These are phyloP conservation scores for Ophiocordyceps sinensis DNA, from an alignment of 2,329 filamentous ascomycete species.

Conservation along the genomic window DNA sequence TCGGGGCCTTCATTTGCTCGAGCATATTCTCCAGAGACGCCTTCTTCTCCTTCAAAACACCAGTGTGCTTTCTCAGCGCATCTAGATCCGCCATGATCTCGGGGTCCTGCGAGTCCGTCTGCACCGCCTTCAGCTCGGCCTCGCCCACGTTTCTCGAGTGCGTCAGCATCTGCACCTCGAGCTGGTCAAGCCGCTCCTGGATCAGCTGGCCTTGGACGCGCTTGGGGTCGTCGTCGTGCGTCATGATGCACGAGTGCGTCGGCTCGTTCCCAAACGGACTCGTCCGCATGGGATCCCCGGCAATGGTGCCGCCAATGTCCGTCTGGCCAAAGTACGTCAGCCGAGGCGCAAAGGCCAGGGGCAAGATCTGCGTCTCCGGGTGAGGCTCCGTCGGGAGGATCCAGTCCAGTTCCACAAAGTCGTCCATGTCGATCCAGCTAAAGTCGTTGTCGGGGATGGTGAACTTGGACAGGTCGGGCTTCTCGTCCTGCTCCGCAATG, in stretches of 20 bases:
- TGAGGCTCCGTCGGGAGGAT: conserved; percentile 81
- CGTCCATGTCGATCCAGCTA: conserved; percentile 98
- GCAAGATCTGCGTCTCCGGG: conserved; percentile 86
- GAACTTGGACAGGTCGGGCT: conserved; percentile 70
- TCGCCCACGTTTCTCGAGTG: conserved; percentile 63
- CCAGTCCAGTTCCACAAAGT: conserved; percentile 97
- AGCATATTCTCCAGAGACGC: conserved; percentile 45
- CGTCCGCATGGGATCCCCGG: conserved; percentile 65
- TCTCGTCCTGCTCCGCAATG: conserved; percentile 39
- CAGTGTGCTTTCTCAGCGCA: conserved; percentile 38
- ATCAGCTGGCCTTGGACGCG: conserved; percentile 80
- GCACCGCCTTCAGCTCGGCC: conserved; percentile 53
- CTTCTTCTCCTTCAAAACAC: conserved; percentile 42
- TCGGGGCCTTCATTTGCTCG: conserved; percentile 27
- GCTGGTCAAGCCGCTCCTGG: conserved; percentile 60
- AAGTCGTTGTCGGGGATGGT: conserved; percentile 91
- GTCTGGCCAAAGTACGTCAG: conserved; percentile 97
- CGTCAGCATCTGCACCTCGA: conserved; percentile 62
- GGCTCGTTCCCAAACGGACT: conserved; percentile 89
- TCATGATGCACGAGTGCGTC: conserved; percentile 93
- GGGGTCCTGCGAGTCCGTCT: conserved; percentile 31
- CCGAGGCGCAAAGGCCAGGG: conserved; percentile 80
- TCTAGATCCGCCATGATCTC: conserved; percentile 45
- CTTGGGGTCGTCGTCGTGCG: conserved; percentile 73
- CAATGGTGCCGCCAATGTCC: conserved; percentile 69